These are phyloP conservation scores for Trichoderma sp. DNA, from an alignment of 2,329 filamentous ascomycete species.

Conservation along the genomic window DNA sequence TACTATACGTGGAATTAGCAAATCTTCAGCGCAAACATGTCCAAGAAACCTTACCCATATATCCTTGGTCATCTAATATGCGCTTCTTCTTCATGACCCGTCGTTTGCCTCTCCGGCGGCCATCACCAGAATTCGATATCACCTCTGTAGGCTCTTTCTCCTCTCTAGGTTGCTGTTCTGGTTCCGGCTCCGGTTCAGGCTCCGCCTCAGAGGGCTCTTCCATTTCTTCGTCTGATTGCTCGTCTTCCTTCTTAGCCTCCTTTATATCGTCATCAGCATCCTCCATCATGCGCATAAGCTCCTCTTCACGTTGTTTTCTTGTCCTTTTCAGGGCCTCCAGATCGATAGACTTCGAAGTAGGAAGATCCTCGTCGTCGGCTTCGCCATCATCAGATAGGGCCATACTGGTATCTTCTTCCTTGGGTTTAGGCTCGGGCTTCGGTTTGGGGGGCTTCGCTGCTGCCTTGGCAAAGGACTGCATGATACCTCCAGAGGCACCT, in stretches of 20 bases:
- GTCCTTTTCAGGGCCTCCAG: conserved; percentile 29
- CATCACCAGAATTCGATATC: conserved; percentile 52
- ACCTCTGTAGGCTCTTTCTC: conserved; percentile 50
- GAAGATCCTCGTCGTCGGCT: conserved; percentile 39
- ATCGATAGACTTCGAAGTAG: conserved; percentile 28
- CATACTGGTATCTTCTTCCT: conserved; percentile 33
- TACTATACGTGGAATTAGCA: conserved; percentile 51
- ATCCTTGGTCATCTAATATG: conserved; percentile 83
- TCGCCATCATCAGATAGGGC: conserved; percentile 42
- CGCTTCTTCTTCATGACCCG: conserved; percentile 86
- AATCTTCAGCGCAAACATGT: background rate
- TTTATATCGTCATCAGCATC: conserved; percentile 54
- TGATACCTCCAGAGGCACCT: conserved; percentile 61
- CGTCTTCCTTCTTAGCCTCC: conserved; percentile 38
- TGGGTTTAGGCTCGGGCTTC: conserved; percentile 45
- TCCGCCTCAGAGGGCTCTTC: conserved; percentile 42
- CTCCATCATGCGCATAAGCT: conserved; percentile 50
- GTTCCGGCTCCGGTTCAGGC: conserved; percentile 30
- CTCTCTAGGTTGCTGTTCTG: conserved; percentile 27
- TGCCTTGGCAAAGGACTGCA: conserved; percentile 75
- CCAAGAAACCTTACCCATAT: conserved; percentile 63
- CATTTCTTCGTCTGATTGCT: conserved; percentile 40
- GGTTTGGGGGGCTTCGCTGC: conserved; percentile 32
- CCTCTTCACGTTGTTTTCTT: conserved; percentile 40
- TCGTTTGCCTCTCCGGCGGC: conserved; percentile 71